Evolutionary conservation across 805 yeast genomes (phyloP), one percentile per base, ranked within the genome.

Genomic region (Suhomyces emberorum): DNA sequence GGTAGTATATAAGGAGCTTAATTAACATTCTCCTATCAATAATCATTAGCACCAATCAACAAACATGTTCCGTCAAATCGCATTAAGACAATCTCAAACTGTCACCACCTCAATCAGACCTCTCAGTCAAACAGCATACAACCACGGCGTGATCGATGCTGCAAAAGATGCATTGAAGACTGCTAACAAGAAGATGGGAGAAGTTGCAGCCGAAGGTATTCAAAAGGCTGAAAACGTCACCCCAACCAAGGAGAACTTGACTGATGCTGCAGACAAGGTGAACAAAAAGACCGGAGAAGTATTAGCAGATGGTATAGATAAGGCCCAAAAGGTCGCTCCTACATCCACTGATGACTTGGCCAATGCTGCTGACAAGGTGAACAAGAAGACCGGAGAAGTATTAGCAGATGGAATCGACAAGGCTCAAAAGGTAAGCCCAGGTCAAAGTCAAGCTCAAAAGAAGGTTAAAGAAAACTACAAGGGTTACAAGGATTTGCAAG

Each of bases 401-500:
- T 50, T 61, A n/a, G 71, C 70, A 14, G 54, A 53, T 10, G 66
- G 68, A 3, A 49, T 65, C 33, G 68, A 66, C 20, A 58, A 55
- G 28, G 65, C 70, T 15, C 68, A 52, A 25, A 27, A 31, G 20
- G 16, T n/a, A n/a, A n/a, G n/a, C 30, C 10, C 17, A 12, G 12
- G 9, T 21, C 31, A 2, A 27, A 24, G 22, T 30, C 39, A 4
- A 28, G 37, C 48, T 7, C 47, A 51, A 43, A 34, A 35, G 17
- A 54, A 52, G 37, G 65, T 59, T 2, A 46, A 41, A 16, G 35
- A 57, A 26, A 61, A 63, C 42, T 40, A 55, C 29, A 38, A 52
- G 23, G 74, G 73, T 10, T 69, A 69, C 51, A 38, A 56, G 23
- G 46, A 55, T 45, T 58, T 70, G 43, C 70, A 68, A 49, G 71